These are phyloP conservation scores for Penicillium maclennaniae DNA, from an alignment of 495 filamentous ascomycete genomes.

Conservation along the genomic window DNA sequence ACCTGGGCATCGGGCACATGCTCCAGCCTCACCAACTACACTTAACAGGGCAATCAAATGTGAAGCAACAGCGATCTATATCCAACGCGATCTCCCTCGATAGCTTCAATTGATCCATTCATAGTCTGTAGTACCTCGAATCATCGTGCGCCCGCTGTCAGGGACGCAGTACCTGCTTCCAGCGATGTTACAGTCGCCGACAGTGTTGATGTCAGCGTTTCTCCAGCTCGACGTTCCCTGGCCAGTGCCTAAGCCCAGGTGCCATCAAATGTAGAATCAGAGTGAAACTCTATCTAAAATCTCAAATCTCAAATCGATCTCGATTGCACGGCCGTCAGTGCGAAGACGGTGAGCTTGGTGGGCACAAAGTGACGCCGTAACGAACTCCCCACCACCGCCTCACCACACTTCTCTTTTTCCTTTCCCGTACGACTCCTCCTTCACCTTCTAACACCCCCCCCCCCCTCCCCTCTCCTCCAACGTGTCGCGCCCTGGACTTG, in stretches of 20 bases:
- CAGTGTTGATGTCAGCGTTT: constrained; percentile 32
- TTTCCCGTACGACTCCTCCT: constrained; percentile 7
- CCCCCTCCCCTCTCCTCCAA: background rate
- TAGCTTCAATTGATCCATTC: background rate
- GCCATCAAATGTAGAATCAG: background rate
- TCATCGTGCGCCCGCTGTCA: background rate
- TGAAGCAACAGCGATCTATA: background rate
- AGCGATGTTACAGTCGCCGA: constrained; percentile 23
- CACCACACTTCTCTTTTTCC: constrained; percentile 7
- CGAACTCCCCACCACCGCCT: constrained; percentile 25
- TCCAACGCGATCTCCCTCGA: background rate
- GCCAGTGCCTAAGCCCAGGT: background rate
- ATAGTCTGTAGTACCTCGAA: background rate
- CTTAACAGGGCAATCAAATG: background rate
- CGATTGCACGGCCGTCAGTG: background rate
- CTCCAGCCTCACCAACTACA: constrained; percentile 1
- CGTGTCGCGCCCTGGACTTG: background rate
- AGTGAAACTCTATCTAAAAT: background rate
- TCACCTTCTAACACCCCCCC: constrained; percentile 7
- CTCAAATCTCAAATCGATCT: background rate
- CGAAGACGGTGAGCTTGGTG: background rate
- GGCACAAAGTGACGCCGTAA: constrained; percentile 1
- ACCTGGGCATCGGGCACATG: constrained; percentile 1
- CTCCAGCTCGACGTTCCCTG: background rate
- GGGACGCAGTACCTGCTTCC: constrained; percentile 10